A percentile compares a stretch with the other conserved stretches of the same genome.
Evolutionary conservation across 2,329 filamentous ascomycete genomes (phyloP).

Genomic region (Epichloe uncinata): DNA sequence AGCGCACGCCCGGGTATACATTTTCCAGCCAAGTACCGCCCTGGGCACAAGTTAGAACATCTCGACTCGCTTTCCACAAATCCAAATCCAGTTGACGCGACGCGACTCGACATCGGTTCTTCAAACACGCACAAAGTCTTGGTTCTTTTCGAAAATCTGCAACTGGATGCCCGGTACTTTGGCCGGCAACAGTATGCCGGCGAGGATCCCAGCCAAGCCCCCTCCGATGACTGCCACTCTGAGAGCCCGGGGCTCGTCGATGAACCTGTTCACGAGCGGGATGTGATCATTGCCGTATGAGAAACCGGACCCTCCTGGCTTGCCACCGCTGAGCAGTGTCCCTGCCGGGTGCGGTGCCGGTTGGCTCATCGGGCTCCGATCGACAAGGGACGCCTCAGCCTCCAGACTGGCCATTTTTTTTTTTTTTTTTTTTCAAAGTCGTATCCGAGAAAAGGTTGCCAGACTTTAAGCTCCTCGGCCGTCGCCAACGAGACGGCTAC

Average conservation of each 20-base stretch:
- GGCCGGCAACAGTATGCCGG: constrained; percentile 50
- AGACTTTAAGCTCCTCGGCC: not conserved
- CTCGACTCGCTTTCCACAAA: no score
- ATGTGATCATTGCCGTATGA: not conserved
- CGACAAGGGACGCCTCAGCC: not conserved
- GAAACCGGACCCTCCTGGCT: not conserved
- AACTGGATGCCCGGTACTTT: constrained; percentile 57
- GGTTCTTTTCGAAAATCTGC: constrained; percentile 55
- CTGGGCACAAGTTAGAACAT: constrained; percentile 12
- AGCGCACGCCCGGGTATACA: constrained; percentile 50
- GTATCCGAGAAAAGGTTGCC: not conserved
- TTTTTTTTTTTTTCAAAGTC: not conserved
- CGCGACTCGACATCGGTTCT: no score
- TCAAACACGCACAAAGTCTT: constrained; percentile 41
- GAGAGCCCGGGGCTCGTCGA: constrained; percentile 22
- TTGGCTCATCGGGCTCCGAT: not conserved
- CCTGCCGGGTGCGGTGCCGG: no score
- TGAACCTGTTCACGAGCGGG: constrained; percentile 17
- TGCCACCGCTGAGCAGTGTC: no score
- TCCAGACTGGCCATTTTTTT: not conserved
- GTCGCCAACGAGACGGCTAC: not conserved
- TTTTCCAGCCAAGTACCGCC: constrained; percentile 43
- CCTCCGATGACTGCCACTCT: constrained; percentile 25
- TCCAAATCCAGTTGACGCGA: no score
- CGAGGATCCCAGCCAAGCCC: constrained; percentile 27